Conservation (phyloP, 2,329 filamentous ascomycete species). For the Aureobasidium sp. region DNA sequence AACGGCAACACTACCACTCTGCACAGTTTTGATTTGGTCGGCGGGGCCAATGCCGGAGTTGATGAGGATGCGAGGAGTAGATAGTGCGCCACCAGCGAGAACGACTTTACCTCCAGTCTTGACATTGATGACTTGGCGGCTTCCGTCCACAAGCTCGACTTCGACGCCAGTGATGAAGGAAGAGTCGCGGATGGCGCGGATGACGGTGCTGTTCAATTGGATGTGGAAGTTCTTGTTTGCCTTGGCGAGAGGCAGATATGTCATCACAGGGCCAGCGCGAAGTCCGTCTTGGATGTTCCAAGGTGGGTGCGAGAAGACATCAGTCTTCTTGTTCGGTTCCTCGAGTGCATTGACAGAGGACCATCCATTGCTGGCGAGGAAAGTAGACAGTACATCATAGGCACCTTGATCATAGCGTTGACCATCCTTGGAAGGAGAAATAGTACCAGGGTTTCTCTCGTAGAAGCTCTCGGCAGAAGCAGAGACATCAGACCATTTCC, state of each 20-base stretch:
- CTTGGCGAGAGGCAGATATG: constrained; percentile 42
- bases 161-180: constrained; percentile 36
- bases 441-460: constrained; percentile 35
- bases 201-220: constrained; percentile 35
- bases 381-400: constrained; percentile 41
- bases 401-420: constrained; percentile 41
- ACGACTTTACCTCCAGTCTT: constrained; percentile 27
- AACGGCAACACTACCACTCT: constrained; percentile 4
- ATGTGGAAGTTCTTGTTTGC: constrained; percentile 36
- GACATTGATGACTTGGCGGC: constrained; percentile 20
- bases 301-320: constrained; percentile 41
- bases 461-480: constrained; percentile 39
- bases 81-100: constrained; percentile 29
- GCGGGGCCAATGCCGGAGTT: constrained; percentile 31
- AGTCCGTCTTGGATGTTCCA: constrained; percentile 43
- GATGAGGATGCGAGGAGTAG: constrained; percentile 27
- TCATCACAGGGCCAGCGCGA: constrained; percentile 41
- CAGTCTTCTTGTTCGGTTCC: constrained; percentile 36
- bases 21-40: constrained; percentile 37
- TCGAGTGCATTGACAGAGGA: constrained; percentile 41
- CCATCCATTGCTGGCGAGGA: constrained; percentile 42
- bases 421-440: constrained; percentile 37
- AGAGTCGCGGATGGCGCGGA: constrained; percentile 35
- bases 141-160: constrained; percentile 20
- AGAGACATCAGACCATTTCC: constrained; percentile 43